These are phyloP conservation scores for Suillus paluster DNA, from an alignment of 768 basidiomycete genomes.

Conservation along the genomic window DNA sequence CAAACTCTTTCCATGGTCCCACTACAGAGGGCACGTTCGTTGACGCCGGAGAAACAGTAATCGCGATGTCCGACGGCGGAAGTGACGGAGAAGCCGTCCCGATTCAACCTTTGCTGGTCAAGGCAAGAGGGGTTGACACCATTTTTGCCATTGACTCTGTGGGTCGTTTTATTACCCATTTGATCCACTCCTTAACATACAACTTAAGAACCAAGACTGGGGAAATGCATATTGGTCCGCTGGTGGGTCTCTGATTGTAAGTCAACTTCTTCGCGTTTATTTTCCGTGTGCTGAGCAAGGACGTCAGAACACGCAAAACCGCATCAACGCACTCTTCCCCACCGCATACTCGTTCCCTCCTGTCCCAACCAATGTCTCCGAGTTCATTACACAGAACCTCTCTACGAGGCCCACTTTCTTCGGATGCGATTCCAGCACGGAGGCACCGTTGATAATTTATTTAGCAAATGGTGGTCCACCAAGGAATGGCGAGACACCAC, in stretches of 20 bases:
- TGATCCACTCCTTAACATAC: conserved; percentile 16
- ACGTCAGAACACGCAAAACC: conserved; percentile 11
- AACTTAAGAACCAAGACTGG: conserved; percentile 14
- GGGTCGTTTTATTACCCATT: neutral
- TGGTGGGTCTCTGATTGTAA: conserved; percentile 12
- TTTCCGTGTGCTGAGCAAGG: neutral
- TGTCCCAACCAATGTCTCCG: conserved; percentile 17
- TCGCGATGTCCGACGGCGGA: conserved; percentile 37
- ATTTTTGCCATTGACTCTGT: conserved; percentile 11
- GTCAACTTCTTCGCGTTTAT: neutral
- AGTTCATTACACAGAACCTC: conserved; percentile 35
- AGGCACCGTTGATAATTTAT: conserved; percentile 54
- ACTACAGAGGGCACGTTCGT: conserved; percentile 23
- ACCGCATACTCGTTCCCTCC: conserved; percentile 19
- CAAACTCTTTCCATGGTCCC: conserved; percentile 30
- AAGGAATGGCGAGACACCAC: conserved; percentile 36
- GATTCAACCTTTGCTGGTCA: conserved; percentile 44
- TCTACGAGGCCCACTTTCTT: conserved; percentile 38
- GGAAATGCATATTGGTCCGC: conserved; percentile 14
- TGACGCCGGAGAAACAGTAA: conserved; percentile 19
- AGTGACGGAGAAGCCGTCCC: conserved; percentile 42
- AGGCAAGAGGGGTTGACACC: conserved; percentile 37
- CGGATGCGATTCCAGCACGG: conserved; percentile 34
- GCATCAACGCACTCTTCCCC: conserved; percentile 13
- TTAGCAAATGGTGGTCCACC: conserved; percentile 52